Conservation (phyloP, 176 grass and related monocot genomes). For the Thalia dealbata region DNA sequence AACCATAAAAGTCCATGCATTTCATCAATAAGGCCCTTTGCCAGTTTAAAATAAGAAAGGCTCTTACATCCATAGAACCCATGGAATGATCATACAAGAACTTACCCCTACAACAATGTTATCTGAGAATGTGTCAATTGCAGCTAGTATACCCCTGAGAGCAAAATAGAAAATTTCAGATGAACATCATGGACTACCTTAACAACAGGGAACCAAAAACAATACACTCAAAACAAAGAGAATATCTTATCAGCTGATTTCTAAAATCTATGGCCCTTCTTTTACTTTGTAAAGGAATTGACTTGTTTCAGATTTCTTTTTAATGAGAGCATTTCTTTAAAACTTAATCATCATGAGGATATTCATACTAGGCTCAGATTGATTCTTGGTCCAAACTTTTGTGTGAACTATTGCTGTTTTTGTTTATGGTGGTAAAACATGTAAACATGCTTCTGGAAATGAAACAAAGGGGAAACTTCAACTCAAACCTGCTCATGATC, state of each 20-base stretch:
- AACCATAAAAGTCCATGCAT: background rate
- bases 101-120: slow-evolving; percentile 64
- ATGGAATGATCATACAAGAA: slow-evolving; percentile 14
- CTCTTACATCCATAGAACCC: slow-evolving; percentile 2
- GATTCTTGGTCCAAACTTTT: background rate
- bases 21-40: background rate
- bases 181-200: background rate
- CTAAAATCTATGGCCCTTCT: background rate
- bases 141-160: slow-evolving; percentile 77
- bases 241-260: too few relatives aligned
- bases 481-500: too few relatives aligned
- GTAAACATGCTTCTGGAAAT: too few relatives aligned
- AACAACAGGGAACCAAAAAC: background rate
- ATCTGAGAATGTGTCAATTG: slow-evolving; percentile 79
- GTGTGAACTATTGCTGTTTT: too few relatives aligned
- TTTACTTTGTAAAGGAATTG: background rate
- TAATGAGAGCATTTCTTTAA: background rate
- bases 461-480: too few relatives aligned
- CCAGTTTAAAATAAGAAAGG: background rate
- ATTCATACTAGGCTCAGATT: background rate
- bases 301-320: background rate
- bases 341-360: background rate
- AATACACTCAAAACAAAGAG: too few relatives aligned
- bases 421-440: too few relatives aligned
- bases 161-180: slow-evolving; percentile 6